Percentiles rank a stretch among this genome's conserved stretches.
These are phyloP conservation scores for Sinapis alba DNA, from an alignment of 441 rosid genomes.

Conservation along the genomic window DNA sequence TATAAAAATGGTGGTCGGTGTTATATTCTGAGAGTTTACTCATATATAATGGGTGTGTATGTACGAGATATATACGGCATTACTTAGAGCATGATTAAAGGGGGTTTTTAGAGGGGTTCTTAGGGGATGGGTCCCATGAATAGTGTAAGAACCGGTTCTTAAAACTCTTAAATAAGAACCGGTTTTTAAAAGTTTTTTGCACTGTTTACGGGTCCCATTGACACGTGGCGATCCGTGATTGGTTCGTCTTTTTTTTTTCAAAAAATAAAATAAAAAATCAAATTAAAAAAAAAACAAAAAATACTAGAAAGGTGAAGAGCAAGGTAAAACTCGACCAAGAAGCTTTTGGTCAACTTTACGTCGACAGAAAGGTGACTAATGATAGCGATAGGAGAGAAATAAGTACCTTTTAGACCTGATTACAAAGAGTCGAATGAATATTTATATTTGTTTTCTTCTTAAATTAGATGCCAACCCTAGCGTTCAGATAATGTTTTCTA, in stretches of 20 bases:
- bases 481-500: conserved; percentile 17
- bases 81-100: too few species aligned
- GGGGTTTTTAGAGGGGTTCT: too few species aligned
- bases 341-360: conserved; percentile 15
- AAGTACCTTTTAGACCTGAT: not conserved
- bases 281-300: too few species aligned
- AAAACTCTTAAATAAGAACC: too few species aligned
- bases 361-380: not conserved
- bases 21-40: not conserved
- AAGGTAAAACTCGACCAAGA: not conserved
- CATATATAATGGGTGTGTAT: not conserved
- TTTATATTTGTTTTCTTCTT: not conserved
- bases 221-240: too few species aligned
- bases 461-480: conserved; percentile 21
- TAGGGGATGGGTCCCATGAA: too few species aligned
- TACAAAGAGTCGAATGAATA: not conserved
- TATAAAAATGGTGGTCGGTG: not conserved
- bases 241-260: too few species aligned
- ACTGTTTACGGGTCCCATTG: too few species aligned
- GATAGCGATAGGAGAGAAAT: not conserved
- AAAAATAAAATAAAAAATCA: too few species aligned
- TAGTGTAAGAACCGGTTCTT: too few species aligned
- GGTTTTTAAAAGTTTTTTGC: too few species aligned
- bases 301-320: too few species aligned
- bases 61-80: not conserved